These are phyloP conservation scores for Boletellus sp. DNA, from an alignment of 768 basidiomycete species.

Conservation along the genomic window DNA sequence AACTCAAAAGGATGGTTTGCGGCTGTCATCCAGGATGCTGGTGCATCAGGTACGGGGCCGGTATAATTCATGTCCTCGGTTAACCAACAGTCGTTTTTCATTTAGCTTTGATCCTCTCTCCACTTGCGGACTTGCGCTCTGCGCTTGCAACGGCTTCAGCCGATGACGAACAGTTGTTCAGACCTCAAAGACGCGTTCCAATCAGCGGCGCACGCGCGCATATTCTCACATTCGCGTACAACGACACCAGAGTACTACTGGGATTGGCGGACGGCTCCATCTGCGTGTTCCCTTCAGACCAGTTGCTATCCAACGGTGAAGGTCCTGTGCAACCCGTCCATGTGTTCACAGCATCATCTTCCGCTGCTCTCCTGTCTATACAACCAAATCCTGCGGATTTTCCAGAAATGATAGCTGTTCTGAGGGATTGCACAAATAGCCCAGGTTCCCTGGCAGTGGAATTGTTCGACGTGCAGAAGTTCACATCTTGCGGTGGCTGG, in stretches of 20 bases:
- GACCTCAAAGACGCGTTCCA: conserved; percentile 49
- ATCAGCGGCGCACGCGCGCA: conserved; percentile 47
- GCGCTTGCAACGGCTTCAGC: conserved; percentile 44
- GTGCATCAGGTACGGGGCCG: conserved; percentile 36
- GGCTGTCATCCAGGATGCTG: conserved; percentile 43
- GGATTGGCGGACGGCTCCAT: conserved; percentile 58
- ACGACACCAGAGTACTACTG: conserved; percentile 59
- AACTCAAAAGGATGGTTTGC: conserved; percentile 70
- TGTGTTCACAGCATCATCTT: conserved; percentile 41
- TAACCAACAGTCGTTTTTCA: background rate
- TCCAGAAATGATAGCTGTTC: conserved; percentile 56
- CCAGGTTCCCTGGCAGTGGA: conserved; percentile 48
- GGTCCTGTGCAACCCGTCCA: conserved; percentile 46
- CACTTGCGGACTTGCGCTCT: conserved; percentile 56
- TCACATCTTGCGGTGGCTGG: conserved; percentile 50
- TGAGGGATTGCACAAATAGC: conserved; percentile 37
- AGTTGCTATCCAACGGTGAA: conserved; percentile 45
- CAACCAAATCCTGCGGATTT: conserved; percentile 61
- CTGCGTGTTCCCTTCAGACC: conserved; percentile 53
- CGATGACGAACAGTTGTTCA: conserved; percentile 40
- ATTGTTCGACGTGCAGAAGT: conserved; percentile 53
- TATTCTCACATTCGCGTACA: conserved; percentile 52
- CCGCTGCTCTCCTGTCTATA: conserved; percentile 50
- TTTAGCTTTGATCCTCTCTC: conserved; percentile 59
- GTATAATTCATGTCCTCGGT: background rate